A percentile compares a stretch with the other conserved stretches of the same genome.
Evolutionary conservation across 23 red algal genomes (phyloP).

Genomic region (Cyanidioschyzon merolae): DNA sequence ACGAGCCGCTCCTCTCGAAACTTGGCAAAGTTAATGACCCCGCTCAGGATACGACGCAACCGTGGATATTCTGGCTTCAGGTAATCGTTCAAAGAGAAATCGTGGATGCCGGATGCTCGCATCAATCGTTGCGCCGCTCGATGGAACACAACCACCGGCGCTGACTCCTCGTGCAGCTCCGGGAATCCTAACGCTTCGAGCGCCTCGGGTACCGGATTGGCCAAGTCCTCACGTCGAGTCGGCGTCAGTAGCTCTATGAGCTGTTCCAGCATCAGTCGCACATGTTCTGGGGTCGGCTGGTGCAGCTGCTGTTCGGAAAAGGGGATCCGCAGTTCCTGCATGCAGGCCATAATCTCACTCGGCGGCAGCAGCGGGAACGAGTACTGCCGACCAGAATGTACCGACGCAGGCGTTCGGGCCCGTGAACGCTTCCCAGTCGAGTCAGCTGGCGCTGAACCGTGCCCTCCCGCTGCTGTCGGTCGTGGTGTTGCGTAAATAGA

Average conservation of each 20-base stretch:
- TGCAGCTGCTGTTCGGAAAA: conserved; percentile 30
- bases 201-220: conserved; percentile 16
- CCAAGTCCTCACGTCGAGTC: conserved; percentile 21
- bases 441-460: neutral
- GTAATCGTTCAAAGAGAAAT: conserved; percentile 72
- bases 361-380: conserved; percentile 36
- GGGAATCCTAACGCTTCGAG: conserved; percentile 30
- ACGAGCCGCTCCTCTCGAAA: conserved; percentile 64
- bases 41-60: conserved; percentile 51
- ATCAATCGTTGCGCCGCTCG: conserved; percentile 33
- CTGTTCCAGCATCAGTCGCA: conserved; percentile 29
- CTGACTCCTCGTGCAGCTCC: conserved; percentile 41
- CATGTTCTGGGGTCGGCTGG: conserved; percentile 23
- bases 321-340: conserved; percentile 43
- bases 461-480: neutral
- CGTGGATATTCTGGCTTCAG: conserved; percentile 51
- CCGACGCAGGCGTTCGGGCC: conserved; percentile 1
- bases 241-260: conserved; percentile 25
- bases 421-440: conserved; percentile 5
- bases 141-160: conserved; percentile 27
- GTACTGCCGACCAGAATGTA: conserved; percentile 1
- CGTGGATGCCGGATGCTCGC: conserved; percentile 32
- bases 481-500: conserved; percentile 5
- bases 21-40: conserved; percentile 74
- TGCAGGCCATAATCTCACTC: conserved; percentile 32